A percentile compares a stretch with the other conserved stretches of the same genome.
phyloP scores from a whole-genome alignment of 805 yeast genomes.

The Wickerhamomyces mucosus region DNA sequence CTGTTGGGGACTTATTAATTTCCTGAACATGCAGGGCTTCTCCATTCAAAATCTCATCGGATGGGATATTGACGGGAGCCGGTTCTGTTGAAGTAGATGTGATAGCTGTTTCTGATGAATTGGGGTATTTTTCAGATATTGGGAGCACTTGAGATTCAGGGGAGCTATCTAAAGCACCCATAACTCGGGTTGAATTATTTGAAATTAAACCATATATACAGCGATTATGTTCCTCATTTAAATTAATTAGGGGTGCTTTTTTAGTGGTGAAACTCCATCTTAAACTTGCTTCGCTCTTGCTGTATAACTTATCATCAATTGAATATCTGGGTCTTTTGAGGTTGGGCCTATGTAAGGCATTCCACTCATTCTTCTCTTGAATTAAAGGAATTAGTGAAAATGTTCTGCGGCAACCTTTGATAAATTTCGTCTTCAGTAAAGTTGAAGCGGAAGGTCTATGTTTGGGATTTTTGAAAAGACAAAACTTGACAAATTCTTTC shows the following conservation, averaged over 20 bases:
- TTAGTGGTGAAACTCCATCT: constrained; percentile 19
- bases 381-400: constrained; percentile 26
- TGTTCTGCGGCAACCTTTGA: constrained; percentile 27
- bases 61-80: too few relatives aligned
- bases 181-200: too few relatives aligned
- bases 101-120: too few relatives aligned
- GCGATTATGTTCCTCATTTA: too few relatives aligned
- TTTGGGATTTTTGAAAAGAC: constrained; percentile 59
- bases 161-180: too few relatives aligned
- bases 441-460: constrained; percentile 52
- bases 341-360: constrained; percentile 21
- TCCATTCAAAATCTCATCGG: constrained; percentile 1
- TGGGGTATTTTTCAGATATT: not conserved
- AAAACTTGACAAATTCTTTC: constrained; percentile 49
- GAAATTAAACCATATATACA: too few relatives aligned
- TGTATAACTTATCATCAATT: constrained; percentile 22
- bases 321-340: constrained; percentile 30
- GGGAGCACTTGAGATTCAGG: not conserved
- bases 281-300: constrained; percentile 15
- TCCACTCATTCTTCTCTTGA: constrained; percentile 29
- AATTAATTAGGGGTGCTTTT: too few relatives aligned
- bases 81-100: too few relatives aligned
- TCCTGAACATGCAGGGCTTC: not conserved
- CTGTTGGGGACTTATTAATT: not conserved
- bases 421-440: constrained; percentile 45